Base-by-base conservation (phyloP, 192 early-diverging fungal genomes). In the Entomortierella parvispora region DNA sequence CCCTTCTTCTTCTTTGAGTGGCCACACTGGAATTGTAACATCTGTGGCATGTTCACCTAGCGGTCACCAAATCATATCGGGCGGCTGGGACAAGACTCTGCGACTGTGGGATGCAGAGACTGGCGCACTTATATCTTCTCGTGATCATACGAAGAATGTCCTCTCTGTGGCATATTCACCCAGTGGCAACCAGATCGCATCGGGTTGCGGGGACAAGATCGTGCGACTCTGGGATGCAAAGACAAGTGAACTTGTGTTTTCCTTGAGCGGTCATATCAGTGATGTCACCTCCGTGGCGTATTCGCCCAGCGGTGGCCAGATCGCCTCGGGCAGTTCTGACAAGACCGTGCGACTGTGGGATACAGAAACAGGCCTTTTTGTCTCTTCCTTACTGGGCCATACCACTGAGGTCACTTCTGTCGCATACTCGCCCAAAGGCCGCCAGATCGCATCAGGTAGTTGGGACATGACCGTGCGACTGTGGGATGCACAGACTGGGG, bases 321-420 rank as follows among this genome's bases (percentile, higher is more conserved):
- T 55, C 17, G 53, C 53, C 28, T 28, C 53, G n/a, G 29, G 53
- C 18, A 32, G 53, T 8, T 20, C 4, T n/a, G 53, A 55, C 53
- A 55, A 55, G 32, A 55, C 53, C 8, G n/a, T 55, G 14, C 53
- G 53, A 7, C 33, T 55, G 31, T 55, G 53, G 53, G 53, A 55
- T 18, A n/a, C 53, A 1, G 0, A 14, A n/a, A 15, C n/a, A 18
- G n/a, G 33, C 32, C 0, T 34, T 34, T 28, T 31, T 15, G 53
- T 2, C 32, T 8, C 32, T 34, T 28, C 33, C 7, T 20, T 32
- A 34, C 17, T 7, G 11, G 53, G 31, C 17, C 53, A 55, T 6
- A 55, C 53, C 32, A 18, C 10, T 32, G 25, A 31, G 2, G 53
- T 55, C 33, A 26, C 18, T 9, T 20, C 29, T 8, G 53, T 55